Base-by-base conservation (phyloP, 495 filamentous ascomycete genomes). In the Daldinia caldariorum region DNA sequence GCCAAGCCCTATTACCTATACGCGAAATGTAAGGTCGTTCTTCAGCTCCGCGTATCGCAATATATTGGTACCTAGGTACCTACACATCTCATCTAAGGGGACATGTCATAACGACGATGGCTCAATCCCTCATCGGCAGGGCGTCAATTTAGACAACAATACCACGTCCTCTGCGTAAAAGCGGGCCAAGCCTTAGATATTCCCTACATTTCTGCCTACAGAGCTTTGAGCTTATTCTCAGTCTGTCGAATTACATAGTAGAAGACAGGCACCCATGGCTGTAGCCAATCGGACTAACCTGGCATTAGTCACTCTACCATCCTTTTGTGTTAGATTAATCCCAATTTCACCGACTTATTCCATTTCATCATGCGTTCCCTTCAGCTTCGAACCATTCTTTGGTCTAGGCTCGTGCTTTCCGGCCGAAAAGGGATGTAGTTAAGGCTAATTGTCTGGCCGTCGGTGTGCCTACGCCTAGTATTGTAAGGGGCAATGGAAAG, bases 301-400 rank as follows among this genome's bases (percentile, higher is more conserved):
- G 50, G 18, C 14, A 67, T 34, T 6, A 49, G 35, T 29, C 45
- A 49, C 57, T 49, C 26, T 66, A 51, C 54, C n/a, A 55, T n/a
- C 37, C 22, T 29, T 53, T n/a, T 16, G 47, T 56, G 3, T 37
- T 12, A 38, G 35, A 20, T 43, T 67, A 60, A 67, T 67, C 64
- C 61, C 32, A 61, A 66, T 57, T 65, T 55, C 65, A 37, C 64
- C 58, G 60, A 62, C 41, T 66, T 12, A 37, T 57, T 54, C 64
- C 60, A 68, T 49, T 68, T 68, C 43, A 10, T 22, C 10, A 47
- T 47, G 16, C 43, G 3, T 47, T 47, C 8, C 16, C 16, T 47
- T 47, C 43, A 47, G 18, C 18, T 22, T 18, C 9, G 43, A 47
- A 18, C 43, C 20, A 47, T 37, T 39, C 39, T 57, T 18, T 13